Conservation (phyloP, 208 protist genomes). For the Trypanosoma melophagium region DNA sequence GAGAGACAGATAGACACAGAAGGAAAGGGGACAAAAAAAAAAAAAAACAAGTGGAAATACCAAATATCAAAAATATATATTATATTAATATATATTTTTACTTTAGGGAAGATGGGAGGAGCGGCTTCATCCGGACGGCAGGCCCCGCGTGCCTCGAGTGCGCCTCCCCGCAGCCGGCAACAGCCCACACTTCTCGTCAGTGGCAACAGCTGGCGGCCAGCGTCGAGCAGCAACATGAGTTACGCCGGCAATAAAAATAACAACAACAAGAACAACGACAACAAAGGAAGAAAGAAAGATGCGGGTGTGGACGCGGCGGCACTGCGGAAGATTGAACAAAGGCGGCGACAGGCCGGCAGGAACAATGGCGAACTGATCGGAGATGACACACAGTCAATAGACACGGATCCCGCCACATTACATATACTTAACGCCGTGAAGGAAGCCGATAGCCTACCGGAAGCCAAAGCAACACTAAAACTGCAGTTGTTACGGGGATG, state of each 20-base stretch:
- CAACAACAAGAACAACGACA: no score
- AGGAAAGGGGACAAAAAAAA: no score
- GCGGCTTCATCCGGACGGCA: slow-evolving; percentile 11
- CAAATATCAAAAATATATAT: no score
- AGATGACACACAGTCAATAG: slow-evolving; percentile 5
- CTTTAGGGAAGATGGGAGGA: slow-evolving; percentile 14
- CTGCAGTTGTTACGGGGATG: slow-evolving; percentile 58
- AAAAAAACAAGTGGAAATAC: no score
- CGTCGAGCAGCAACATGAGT: no score
- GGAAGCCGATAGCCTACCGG: slow-evolving; percentile 53
- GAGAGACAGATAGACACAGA: no score
- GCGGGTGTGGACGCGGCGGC: slow-evolving; percentile 41
- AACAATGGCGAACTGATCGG: no score
- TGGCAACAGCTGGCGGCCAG: not conserved
- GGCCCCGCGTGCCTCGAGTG: not conserved
- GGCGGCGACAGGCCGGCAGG: no score
- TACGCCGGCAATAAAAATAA: no score
- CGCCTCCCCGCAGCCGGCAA: not conserved
- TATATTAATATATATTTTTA: not conserved
- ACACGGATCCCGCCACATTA: slow-evolving; percentile 57
- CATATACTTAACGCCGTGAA: slow-evolving; percentile 59
- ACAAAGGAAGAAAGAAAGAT: slow-evolving; percentile 12
- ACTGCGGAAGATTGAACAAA: no score
- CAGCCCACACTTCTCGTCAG: slow-evolving; percentile 26
- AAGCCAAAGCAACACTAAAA: slow-evolving; percentile 39